Evolutionary conservation across 768 basidiomycete species (phyloP), one percentile per base, ranked within the genome.

Genomic region (Pisolithus microcarpus): DNA sequence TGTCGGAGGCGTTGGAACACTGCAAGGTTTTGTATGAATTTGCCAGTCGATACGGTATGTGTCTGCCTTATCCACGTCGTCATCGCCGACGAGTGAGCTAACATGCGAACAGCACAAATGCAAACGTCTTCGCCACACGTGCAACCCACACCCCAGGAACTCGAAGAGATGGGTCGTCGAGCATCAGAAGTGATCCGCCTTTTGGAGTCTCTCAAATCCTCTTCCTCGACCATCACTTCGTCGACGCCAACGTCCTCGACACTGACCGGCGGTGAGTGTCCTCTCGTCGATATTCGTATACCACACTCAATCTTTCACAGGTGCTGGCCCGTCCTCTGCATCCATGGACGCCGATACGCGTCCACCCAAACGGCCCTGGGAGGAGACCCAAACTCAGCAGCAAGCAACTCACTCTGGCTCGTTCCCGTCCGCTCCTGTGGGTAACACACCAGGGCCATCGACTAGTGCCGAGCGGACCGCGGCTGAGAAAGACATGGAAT

Each of bases 401-500:
- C 48, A 43, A 16, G 46, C 26, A 60, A 65, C 11, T 55, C 58
- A 39, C 59, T 61, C 7, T 61, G 61, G 26, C 58, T 64, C 61
- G 64, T 23, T 56, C 59, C 11, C 53, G 46, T 47, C 50, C 56
- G 4, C 5, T 36, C 43, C 18, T 50, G 18, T 26, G 18, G n/a
- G 31, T 24, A 43, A 47, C 50, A 37, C 18, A 15, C 21, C 39
- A 7, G 63, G 59, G 50, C 61, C 59, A 42, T 13, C 23, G 18
- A 65, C 64, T 7, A 65, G 67, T 21, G 72, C 77, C 49, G 69
- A 67, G 24, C 80, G 81, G 56, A 72, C 81, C 3, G 84, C 82
- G 1, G 87, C 87, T 7, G 86, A 90, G 65, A 79, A 84, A 53
- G 87, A 91, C 60, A 91, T 91, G 87, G 85, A 87, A 55, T 75